Conservation (phyloP, 176 grass and related monocot species). For the Musa acuminata region DNA sequence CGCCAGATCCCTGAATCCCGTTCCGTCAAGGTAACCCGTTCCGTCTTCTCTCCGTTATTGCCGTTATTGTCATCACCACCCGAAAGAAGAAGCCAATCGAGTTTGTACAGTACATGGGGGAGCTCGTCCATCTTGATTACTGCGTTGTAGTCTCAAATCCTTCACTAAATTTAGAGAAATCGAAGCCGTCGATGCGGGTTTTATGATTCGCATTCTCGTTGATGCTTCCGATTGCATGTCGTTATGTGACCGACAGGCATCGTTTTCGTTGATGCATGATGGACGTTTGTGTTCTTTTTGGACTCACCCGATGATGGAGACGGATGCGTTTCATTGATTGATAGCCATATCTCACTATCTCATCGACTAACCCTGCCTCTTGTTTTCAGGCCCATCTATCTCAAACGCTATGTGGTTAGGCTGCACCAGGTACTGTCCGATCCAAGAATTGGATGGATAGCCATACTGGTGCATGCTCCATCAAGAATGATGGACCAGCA, state of each 20-base stretch:
- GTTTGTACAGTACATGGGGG: not conserved
- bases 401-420: not conserved
- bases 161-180: not conserved
- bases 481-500: too few relatives aligned
- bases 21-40: conserved; percentile 9
- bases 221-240: not conserved
- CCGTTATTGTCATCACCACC: not conserved
- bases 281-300: not conserved
- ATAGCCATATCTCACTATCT: not conserved
- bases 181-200: not conserved
- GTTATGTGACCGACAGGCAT: too few relatives aligned
- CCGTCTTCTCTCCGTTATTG: not conserved
- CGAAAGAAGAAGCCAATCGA: not conserved
- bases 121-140: not conserved
- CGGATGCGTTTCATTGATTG: not conserved
- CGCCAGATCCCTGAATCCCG: conserved; percentile 17
- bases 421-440: not conserved
- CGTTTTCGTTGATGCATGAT: not conserved
- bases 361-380: not conserved
- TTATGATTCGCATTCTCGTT: not conserved
- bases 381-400: not conserved
- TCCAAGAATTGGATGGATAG: too few relatives aligned
- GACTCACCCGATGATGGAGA: not conserved
- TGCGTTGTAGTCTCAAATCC: not conserved
- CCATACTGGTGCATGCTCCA: too few relatives aligned